A percentile compares a stretch with the other conserved stretches of the same genome.
Conservation (phyloP, 768 basidiomycete genomes). For the Xerocomellus dryophilus region DNA sequence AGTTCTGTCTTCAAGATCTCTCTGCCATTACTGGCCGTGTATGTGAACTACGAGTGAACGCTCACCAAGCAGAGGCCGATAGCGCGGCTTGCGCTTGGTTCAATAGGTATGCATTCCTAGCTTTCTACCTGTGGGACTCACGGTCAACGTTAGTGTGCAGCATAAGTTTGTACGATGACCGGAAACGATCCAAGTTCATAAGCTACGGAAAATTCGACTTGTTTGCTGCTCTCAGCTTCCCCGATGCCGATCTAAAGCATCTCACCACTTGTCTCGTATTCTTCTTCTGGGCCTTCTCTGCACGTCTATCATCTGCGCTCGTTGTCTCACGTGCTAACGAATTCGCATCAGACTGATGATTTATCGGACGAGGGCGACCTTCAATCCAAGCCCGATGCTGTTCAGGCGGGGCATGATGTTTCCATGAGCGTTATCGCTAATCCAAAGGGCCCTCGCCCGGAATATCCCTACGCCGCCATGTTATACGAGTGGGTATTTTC, state of each 20-base stretch:
- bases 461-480: conserved; percentile 39
- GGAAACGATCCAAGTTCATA: conserved; percentile 34
- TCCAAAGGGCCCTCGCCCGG: conserved; percentile 28
- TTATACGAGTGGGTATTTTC: conserved; percentile 34
- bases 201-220: conserved; percentile 39
- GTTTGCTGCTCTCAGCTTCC: conserved; percentile 39
- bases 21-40: conserved; percentile 35
- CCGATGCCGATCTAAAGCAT: conserved; percentile 36
- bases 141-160: conserved; percentile 12
- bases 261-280: conserved; percentile 37
- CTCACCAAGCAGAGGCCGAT: conserved; percentile 35
- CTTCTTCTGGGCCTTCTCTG: conserved; percentile 40
- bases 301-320: conserved; percentile 11
- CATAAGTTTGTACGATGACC: conserved; percentile 34
- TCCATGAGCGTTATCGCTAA: conserved; percentile 30
- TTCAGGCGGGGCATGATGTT: conserved; percentile 33
- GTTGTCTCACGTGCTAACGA: conserved; percentile 1
- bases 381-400: conserved; percentile 34
- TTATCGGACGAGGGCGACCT: conserved; percentile 37
- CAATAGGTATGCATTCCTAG: conserved; percentile 21
- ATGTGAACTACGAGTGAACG: conserved; percentile 35
- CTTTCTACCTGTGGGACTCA: background rate
- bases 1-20: conserved; percentile 37
- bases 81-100: conserved; percentile 34
- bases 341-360: conserved; percentile 32